Base-by-base conservation (phyloP, 1,284 basidiomycete genomes). In the Crucibulum parvulum region DNA sequence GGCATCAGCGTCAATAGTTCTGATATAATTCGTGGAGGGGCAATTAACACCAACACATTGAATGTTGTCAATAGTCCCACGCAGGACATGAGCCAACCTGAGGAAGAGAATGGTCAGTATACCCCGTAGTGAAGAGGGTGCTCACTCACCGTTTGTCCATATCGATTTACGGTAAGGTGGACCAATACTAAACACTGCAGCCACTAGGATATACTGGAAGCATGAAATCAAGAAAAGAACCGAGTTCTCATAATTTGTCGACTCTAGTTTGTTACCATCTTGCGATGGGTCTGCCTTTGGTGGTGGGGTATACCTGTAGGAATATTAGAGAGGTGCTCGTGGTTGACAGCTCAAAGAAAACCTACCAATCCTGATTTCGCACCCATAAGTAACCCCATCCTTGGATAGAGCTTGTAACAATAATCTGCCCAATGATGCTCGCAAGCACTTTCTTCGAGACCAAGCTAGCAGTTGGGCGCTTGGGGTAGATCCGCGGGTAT, bases 141-240 rank as follows among this genome's bases (percentile, higher is more conserved):
- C 52, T 36, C 35, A 73, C 88, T 65, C 72, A 94, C 95, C 88
- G 73, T 99, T 99, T 7, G 96, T 95, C 86, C 92, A 97, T 83
- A 99, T 94, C 13, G 95, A 87, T 75, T 93, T 92, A 56, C 98
- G 88, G 77, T 97, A 99, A 2, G 98, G 98, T 10, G 96, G 96
- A 0, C 98, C 98, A 65, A 99, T 98, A 73, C 93, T 96, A 80
- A 99, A 99, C 0, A 99, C 94, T 1, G 91, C 96, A 10, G 96
- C 97, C 7, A 98, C 94, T 45, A 99, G 83, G 66, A 99, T 94
- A 77, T 99, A 99, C 79, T 99, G 98, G 87, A 99, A 99, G 64
- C 94, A 97, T 3, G 96, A 98, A 53, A 99, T 84, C 66, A 99
- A 79, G 80, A 99, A 99, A 58, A 99, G 78, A 7, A 87, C 87